These are phyloP conservation scores for Talaromyces proteolyticus DNA, from an alignment of 495 filamentous ascomycete genomes.

Conservation along the genomic window DNA sequence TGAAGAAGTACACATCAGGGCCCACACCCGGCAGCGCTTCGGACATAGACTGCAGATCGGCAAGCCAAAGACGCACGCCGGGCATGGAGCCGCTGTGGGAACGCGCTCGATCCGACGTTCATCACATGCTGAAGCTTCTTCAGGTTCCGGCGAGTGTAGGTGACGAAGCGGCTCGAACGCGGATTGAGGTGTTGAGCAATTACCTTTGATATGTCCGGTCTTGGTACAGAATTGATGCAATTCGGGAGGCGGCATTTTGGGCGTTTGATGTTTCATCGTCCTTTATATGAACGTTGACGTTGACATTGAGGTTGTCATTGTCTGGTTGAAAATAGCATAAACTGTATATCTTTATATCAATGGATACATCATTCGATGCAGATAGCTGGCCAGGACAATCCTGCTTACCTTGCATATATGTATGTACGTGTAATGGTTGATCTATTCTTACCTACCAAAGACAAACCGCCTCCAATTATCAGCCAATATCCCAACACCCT, in stretches of 20 bases:
- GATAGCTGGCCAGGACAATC: too few relatives aligned
- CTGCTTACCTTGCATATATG: too few relatives aligned
- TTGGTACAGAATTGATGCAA: too few relatives aligned
- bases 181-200: constrained; percentile 49
- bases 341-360: too few relatives aligned
- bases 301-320: too few relatives aligned
- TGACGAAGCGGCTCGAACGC: constrained; percentile 48
- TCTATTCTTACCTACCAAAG: too few relatives aligned
- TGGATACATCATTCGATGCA: too few relatives aligned
- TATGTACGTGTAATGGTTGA: too few relatives aligned
- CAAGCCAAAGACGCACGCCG: constrained; percentile 6
- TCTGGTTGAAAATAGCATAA: too few relatives aligned
- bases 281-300: neutral
- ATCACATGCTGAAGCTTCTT: constrained; percentile 57
- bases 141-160: constrained; percentile 40
- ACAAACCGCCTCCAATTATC: constrained; percentile 79
- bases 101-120: constrained; percentile 49
- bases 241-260: neutral
- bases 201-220: constrained; percentile 37
- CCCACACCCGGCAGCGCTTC: too few relatives aligned
- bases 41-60: neutral
- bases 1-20: constrained; percentile 12
- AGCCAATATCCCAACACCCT: constrained; percentile 63
- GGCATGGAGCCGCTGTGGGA: constrained; percentile 46
- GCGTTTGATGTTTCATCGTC: neutral